Evolutionary conservation across 2,329 filamentous ascomycete species (phyloP), one percentile per base, ranked within the genome.

Genomic region (Colletotrichum scovillei): DNA sequence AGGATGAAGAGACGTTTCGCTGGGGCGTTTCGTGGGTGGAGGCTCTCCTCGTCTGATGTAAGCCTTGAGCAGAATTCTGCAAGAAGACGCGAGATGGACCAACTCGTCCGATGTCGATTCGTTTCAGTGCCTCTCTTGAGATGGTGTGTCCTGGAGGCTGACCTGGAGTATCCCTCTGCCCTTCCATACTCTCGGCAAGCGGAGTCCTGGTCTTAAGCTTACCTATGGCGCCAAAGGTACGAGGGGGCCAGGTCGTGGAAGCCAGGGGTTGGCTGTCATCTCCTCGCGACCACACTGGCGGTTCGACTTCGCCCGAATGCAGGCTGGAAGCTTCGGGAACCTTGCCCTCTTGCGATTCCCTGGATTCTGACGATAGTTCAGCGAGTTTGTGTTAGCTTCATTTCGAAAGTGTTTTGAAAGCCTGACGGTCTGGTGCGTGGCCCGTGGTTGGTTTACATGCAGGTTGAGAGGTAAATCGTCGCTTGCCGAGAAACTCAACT

Each of bases 291-390:
- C 46, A 7, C 38, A 56, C 28, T 32, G 32, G 57, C 67, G 35
- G 30, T 71, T 73, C 67, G 62, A 70, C 56, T n/a, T 65, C 55
- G 26, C 71, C 66, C 60, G 70, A 19, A 73, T 69, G 59, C 66
- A 70, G 26, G 60, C 35, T 38, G 46, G 35, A 70, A 60, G 67
- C 62, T 73, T 71, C 60, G 46, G 35, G 3, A 53, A 57, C 32
- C 42, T 55, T 70, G 56, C 22, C 12, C 32, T 66, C 62, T 62
- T 42, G 19, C 28, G 35, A 69, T 60, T 24, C 56, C 55, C 22
- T 42, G 52, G 38, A 63, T 52, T 70, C 60, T 46, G 56, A 71
- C 67, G 67, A 65, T 65, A 53, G 46, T 66, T 60, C 38, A 30
- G 38, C 28, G 60, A 24, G 35, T 60, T 70, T 65, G 56, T 22